Evolutionary conservation across 2,329 filamentous ascomycete species (phyloP).

Genomic region (Claviceps arundinis): DNA sequence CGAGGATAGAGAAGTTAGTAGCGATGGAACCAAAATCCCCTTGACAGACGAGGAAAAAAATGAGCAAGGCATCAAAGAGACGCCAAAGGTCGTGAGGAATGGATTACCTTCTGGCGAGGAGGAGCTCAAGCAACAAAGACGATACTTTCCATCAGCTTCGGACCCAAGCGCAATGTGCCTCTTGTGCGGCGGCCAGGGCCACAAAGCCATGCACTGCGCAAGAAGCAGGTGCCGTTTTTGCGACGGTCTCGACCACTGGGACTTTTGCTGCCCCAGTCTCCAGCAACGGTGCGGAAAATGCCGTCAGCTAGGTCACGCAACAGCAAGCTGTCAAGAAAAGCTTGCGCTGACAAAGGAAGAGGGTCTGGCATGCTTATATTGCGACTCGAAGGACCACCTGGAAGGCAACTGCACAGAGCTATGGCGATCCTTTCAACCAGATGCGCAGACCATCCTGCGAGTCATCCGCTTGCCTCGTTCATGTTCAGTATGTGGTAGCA

Average conservation of each 20-base stretch:
- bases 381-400: conserved; percentile 39
- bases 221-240: conserved; percentile 35
- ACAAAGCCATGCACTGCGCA: conserved; percentile 32
- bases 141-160: conserved; percentile 38
- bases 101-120: conserved; percentile 17
- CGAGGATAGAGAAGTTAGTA: conserved; percentile 2
- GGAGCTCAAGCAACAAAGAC: conserved; percentile 26
- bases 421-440: conserved; percentile 43
- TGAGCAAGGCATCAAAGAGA: not conserved
- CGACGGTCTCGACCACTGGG: conserved; percentile 29
- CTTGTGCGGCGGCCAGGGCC: conserved; percentile 35
- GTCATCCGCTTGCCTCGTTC: conserved; percentile 36
- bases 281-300: conserved; percentile 44
- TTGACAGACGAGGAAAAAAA: not conserved
- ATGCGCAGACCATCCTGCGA: conserved; percentile 27
- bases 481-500: conserved; percentile 43
- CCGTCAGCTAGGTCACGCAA: conserved; percentile 45
- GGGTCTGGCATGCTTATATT: conserved; percentile 46
- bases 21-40: not conserved
- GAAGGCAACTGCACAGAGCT: conserved; percentile 47
- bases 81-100: conserved; percentile 7
- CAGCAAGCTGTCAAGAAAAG: conserved; percentile 40
- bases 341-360: conserved; percentile 38
- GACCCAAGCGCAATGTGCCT: conserved; percentile 34
- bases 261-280: conserved; percentile 36